Evolutionary conservation across 2,329 filamentous ascomycete genomes (phyloP), one percentile per base, ranked within the genome.

Genomic region (Balansia obtecta): DNA sequence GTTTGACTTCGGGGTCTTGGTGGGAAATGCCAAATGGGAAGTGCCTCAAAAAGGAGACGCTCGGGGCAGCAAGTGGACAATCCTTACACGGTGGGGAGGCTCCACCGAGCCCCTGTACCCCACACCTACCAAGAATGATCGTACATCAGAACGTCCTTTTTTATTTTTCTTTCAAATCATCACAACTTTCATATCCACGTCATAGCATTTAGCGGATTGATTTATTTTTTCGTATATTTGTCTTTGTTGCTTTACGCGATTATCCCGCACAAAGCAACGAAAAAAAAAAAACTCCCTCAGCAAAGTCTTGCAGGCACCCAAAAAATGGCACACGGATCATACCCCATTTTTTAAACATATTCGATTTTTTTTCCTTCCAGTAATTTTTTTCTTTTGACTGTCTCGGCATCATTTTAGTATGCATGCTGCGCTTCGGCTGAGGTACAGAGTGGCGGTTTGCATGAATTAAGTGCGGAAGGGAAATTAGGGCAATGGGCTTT

Each of bases 151-250:
- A 51, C 41, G 44, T 15, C 39, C n/a, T 16, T 46, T 37, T 49
- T 43, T 16, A 38, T 16, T 44, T 44, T 18, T n/a, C n/a, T n/a
- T n/a, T n/a, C n/a, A n/a, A n/a, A n/a, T 46, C 32, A 15, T 27
- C 16, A 7, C 10, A 12, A 27, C 27, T 20, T 16, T 34, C 33
- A 60, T 57, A 63, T 67, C 60, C 63, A 66, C 60, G 61, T 69
- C 64, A 67, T 66, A 66, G 70, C 69, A 72, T 72, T 68, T 70
- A 72, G 70, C 69, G 69, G 68, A 57, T 65, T 60, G 53, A n/a
- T n/a, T n/a, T n/a, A 61, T 61, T 64, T 56, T 51, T 56, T 60
- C 59, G 56, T 58, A 56, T 58, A 55, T 62, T 57, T 56, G 57
- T 58, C n/a, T n/a, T n/a, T n/a, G n/a, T n/a, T n/a, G n/a, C 65